phyloP scores from a whole-genome alignment of 305 asterid species.

The Salvia sclarea region DNA sequence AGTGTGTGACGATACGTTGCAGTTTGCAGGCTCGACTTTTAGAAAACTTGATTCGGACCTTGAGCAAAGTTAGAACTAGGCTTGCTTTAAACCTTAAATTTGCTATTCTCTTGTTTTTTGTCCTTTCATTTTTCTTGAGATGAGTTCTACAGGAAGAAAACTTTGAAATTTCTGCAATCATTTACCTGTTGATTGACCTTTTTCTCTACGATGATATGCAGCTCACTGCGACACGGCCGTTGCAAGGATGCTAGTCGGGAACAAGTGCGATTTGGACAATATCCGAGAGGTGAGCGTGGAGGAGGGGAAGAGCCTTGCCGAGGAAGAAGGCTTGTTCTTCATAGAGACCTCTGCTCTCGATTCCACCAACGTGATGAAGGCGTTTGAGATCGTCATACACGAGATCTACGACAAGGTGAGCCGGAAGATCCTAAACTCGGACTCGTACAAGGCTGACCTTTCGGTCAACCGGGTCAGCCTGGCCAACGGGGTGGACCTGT shows the following conservation, averaged over 20 bases:
- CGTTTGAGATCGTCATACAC: constrained; percentile 70
- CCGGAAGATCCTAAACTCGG: constrained; percentile 66
- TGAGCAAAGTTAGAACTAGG: not conserved
- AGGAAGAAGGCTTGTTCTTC: constrained; percentile 70
- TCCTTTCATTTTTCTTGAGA: not conserved
- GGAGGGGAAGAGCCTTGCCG: constrained; percentile 62
- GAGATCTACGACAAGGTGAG: constrained; percentile 67
- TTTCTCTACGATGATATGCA: constrained; percentile 35
- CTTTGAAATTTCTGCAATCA: not conserved
- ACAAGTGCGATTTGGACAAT: constrained; percentile 72
- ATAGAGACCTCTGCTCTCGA: constrained; percentile 74
- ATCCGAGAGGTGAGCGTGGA: constrained; percentile 72
- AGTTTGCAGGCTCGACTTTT: not conserved
- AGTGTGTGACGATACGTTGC: not conserved
- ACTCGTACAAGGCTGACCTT: constrained; percentile 69
- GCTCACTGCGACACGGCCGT: constrained; percentile 73
- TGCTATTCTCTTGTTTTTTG: not conserved
- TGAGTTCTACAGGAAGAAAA: not conserved
- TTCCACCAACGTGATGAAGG: constrained; percentile 61
- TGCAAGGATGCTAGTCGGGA: constrained; percentile 70
- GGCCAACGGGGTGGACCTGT: constrained; percentile 47
- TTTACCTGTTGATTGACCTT: not conserved
- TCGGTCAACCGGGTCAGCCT: constrained; percentile 64
- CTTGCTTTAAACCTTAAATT: not conserved
- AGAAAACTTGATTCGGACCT: not conserved